Evolutionary conservation across 257 asterid species (phyloP).

Genomic region (Plantago major): DNA sequence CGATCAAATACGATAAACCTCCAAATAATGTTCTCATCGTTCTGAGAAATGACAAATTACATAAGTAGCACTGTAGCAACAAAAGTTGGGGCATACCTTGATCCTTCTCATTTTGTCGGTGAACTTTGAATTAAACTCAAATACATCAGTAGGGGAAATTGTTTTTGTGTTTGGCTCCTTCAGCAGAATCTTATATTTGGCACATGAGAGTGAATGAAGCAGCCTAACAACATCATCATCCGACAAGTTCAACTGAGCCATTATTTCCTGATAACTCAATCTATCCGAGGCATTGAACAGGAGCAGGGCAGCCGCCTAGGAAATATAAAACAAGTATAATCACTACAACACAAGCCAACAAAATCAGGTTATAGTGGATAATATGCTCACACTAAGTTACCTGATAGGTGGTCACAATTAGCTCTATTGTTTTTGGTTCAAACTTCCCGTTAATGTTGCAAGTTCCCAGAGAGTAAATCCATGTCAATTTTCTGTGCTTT

Average conservation of each 20-base stretch:
- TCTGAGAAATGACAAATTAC: not conserved
- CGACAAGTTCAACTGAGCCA: constrained; percentile 76
- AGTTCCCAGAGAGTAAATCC: constrained; percentile 95
- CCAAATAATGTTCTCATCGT: too few relatives aligned
- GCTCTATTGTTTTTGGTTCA: constrained; percentile 83
- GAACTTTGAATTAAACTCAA: constrained; percentile 88
- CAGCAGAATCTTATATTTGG: constrained; percentile 78
- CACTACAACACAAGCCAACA: not conserved
- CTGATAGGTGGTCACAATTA: constrained; percentile 93
- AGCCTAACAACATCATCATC: constrained; percentile 94
- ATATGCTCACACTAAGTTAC: constrained; percentile 32
- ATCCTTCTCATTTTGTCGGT: constrained; percentile 95
- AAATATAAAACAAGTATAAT: constrained; percentile 8
- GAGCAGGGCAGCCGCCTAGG: constrained; percentile 82
- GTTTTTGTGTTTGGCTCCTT: constrained; percentile 92
- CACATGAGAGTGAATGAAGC: constrained; percentile 98
- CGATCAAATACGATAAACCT: too few relatives aligned
- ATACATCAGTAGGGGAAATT: constrained; percentile 71
- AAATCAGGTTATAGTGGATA: constrained; percentile 2
- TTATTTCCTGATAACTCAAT: constrained; percentile 86
- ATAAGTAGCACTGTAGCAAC: not conserved
- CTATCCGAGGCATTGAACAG: constrained; percentile 83
- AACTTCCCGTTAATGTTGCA: constrained; percentile 91
- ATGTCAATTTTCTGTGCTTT: constrained; percentile 92
- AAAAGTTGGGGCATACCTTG: constrained; percentile 44